Conservation (phyloP, 768 basidiomycete genomes). For the Russula sp. region DNA sequence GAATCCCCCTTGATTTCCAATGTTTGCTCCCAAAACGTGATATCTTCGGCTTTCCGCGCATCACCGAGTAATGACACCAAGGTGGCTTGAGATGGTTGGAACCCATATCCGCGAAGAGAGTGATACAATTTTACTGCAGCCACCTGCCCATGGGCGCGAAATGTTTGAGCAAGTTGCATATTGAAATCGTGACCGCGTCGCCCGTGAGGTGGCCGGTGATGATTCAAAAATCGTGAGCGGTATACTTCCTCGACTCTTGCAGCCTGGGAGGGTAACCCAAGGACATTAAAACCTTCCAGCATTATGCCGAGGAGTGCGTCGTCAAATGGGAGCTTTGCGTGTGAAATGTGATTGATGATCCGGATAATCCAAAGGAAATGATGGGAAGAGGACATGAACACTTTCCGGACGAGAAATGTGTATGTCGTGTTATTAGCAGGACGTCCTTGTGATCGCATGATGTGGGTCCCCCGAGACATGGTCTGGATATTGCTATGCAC, state of each 20-base stretch:
- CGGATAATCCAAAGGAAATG: conserved; percentile 15
- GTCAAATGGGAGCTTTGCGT: conserved; percentile 22
- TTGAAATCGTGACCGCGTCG: conserved; percentile 8
- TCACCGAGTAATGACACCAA: conserved; percentile 13
- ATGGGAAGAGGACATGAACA: conserved; percentile 28
- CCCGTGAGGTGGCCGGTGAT: background rate
- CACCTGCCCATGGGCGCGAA: conserved; percentile 1
- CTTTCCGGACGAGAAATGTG: conserved; percentile 43
- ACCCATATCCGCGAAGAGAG: conserved; percentile 8
- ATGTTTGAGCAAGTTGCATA: conserved; percentile 10
- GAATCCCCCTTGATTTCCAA: conserved; percentile 38
- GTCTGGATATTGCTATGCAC: conserved; percentile 7
- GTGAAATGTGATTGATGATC: conserved; percentile 17
- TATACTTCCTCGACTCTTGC: conserved; percentile 21
- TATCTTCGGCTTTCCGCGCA: conserved; percentile 2
- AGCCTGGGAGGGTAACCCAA: conserved; percentile 14
- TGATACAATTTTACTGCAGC: conserved; percentile 5
- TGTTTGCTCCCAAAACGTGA: conserved; percentile 34
- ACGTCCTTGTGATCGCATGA: conserved; percentile 36
- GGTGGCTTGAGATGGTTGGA: conserved; percentile 20
- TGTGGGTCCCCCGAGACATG: conserved; percentile 12
- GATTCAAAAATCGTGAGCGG: background rate
- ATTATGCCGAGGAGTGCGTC: conserved; percentile 17
- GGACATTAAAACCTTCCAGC: conserved; percentile 22
- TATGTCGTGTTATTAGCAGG: conserved; percentile 44